Evolutionary conservation across 139 green algal genomes (phyloP).

Genomic region (Chlorella sp.): DNA sequence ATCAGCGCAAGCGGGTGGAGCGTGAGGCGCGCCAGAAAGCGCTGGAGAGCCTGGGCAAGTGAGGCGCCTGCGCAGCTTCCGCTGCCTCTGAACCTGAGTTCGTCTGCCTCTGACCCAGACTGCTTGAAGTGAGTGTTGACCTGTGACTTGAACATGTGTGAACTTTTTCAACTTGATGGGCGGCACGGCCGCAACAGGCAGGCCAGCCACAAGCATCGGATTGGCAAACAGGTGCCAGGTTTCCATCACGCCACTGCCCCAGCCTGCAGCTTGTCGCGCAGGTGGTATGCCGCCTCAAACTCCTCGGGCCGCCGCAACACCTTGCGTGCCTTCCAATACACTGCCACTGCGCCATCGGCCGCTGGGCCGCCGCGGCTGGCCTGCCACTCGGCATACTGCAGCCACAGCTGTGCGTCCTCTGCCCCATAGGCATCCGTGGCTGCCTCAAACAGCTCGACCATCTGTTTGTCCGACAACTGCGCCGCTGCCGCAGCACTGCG

Average conservation of each 20-base stretch:
- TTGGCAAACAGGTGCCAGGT: neutral
- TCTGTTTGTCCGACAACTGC: neutral
- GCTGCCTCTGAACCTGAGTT: neutral
- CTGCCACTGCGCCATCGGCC: slow-evolving; percentile 22
- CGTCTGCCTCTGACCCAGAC: neutral
- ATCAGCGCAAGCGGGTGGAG: slow-evolving; percentile 27
- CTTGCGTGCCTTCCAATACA: slow-evolving; percentile 79
- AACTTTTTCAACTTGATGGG: too few species aligned
- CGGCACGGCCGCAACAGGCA: too few species aligned
- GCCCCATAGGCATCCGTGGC: slow-evolving; percentile 57
- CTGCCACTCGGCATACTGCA: slow-evolving; percentile 57
- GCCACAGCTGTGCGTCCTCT: slow-evolving; percentile 64
- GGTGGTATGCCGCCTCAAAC: slow-evolving; percentile 50
- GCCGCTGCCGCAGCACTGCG: neutral
- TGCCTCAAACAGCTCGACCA: slow-evolving; percentile 58
- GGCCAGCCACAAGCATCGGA: neutral
- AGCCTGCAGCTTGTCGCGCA: slow-evolving; percentile 25
- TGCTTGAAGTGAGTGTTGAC: neutral
- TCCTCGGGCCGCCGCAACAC: slow-evolving; percentile 53
- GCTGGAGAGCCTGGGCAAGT: slow-evolving; percentile 34
- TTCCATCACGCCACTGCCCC: neutral
- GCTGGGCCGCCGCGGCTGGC: slow-evolving; percentile 16
- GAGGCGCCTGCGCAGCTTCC: neutral
- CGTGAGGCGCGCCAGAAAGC: slow-evolving; percentile 33
- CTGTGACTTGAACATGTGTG: neutral